These are phyloP conservation scores for Scutellaria minor DNA, from an alignment of 257 asterid genomes.

Conservation along the genomic window DNA sequence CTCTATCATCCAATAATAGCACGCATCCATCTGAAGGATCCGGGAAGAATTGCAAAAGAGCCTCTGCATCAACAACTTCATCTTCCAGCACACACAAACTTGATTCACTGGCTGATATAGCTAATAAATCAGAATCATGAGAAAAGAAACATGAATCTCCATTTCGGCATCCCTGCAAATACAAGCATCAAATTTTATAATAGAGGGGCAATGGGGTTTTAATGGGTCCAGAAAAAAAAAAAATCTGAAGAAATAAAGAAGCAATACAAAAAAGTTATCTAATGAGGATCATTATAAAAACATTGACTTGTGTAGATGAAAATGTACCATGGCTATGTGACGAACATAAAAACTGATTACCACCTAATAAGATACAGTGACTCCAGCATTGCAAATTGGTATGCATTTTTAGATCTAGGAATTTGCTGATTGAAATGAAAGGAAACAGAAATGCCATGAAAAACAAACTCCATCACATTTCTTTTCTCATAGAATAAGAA, in stretches of 20 bases:
- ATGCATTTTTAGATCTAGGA: not conserved
- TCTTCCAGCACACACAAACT: constrained; percentile 60
- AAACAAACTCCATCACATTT: not conserved
- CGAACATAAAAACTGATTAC: not conserved
- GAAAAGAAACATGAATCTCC: constrained; percentile 80
- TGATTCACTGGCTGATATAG: constrained; percentile 39
- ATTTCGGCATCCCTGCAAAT: constrained; percentile 85
- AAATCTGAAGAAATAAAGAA: not conserved
- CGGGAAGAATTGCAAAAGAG: constrained; percentile 67
- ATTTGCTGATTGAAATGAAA: not conserved
- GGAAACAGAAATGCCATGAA: not conserved
- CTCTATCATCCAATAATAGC: constrained; percentile 68
- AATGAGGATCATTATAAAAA: too few species aligned
- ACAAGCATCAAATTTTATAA: constrained; percentile 16
- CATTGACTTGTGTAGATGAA: too few species aligned
- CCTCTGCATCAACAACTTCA: constrained; percentile 44
- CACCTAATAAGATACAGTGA: not conserved
- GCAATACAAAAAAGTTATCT: not conserved
- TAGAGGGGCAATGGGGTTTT: not conserved
- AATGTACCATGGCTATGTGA: too few species aligned
- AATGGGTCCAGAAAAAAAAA: constrained; percentile 3
- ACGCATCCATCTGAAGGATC: constrained; percentile 53
- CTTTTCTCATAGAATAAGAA: not conserved
- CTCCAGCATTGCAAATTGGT: not conserved
- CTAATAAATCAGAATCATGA: constrained; percentile 60